Evolutionary conservation across 345 rosid species (phyloP), one percentile per base, ranked within the genome.

Genomic region (Brassica nigra): DNA sequence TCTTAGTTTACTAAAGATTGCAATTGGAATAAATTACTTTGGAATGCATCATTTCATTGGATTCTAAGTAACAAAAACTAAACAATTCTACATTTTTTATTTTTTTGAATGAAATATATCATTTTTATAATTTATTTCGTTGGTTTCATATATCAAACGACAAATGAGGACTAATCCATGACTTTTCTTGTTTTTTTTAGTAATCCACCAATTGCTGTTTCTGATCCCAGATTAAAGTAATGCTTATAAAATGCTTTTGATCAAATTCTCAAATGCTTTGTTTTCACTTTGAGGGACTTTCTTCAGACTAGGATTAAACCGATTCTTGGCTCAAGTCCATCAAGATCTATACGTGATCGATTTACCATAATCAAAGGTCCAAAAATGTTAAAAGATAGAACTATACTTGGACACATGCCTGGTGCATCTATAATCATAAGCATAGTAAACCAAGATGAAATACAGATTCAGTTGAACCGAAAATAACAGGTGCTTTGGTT

Each of bases 101-200:
- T 14, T 14, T n/a, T 44, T n/a, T 47, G 15, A 49, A 5, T 5
- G 57, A 49, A 49, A 49, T 2, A 12, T 11, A 49, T 14, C 6
- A 2, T 42, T 49, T 14, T 49, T 49, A 49, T 49, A n/a, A 49
- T 49, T 47, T 47, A n/a, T 49, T 49, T 3, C 1, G 5, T 49
- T 49, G 55, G 55, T 49, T 39, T 39, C 47, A 39, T 39, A 39
- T 39, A 39, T 39, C 11, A 39, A 39, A 39, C 81, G 34, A 44
- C 27, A 34, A 78, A 30, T 57, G 39, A 66, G 73, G 82, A 49
- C 8, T 27, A 30, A 57, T 59, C 68, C 68, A 59, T 73, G 82
- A 79, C 47, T 39, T 39, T 39, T 39, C 47, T 39, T 39, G 47
- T 39, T 9, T 39, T 37, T 37, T 39, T 39, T 36, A 36, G 11